These are phyloP conservation scores for Sisymbrium irio DNA, from an alignment of 345 rosid species.

Conservation along the genomic window DNA sequence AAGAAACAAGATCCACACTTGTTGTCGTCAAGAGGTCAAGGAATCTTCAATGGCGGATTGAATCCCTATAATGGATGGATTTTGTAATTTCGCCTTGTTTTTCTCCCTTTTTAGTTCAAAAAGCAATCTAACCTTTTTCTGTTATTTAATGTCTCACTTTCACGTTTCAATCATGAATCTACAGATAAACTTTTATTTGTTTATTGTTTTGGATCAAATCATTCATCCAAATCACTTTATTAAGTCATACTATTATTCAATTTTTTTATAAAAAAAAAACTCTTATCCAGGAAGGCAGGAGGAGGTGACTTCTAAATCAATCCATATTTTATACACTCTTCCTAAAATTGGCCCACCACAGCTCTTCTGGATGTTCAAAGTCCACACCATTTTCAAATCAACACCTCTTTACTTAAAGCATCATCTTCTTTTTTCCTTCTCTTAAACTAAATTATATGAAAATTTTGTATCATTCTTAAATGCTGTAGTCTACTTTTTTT, in stretches of 20 bases:
- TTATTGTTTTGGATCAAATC: not conserved
- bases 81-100: not conserved
- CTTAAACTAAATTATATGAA: no score
- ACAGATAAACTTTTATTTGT: not conserved
- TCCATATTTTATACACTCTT: not conserved
- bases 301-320: not conserved
- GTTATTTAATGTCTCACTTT: not conserved
- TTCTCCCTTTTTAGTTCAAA: not conserved
- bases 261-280: no score
- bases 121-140: not conserved
- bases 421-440: not conserved
- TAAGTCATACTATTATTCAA: not conserved
- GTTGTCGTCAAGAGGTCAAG: not conserved
- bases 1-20: not conserved
- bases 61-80: not conserved
- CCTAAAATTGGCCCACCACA: not conserved
- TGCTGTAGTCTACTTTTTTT: no score
- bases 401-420: no score
- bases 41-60: conserved; percentile 12
- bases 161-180: conserved; percentile 8
- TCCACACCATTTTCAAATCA: not conserved
- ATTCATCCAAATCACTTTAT: not conserved
- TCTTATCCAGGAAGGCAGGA: not conserved
- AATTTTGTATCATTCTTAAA: no score
- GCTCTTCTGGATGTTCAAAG: not conserved